Conservation (phyloP, 2,329 filamentous ascomycete genomes). For the Cladosporium phlei region DNA sequence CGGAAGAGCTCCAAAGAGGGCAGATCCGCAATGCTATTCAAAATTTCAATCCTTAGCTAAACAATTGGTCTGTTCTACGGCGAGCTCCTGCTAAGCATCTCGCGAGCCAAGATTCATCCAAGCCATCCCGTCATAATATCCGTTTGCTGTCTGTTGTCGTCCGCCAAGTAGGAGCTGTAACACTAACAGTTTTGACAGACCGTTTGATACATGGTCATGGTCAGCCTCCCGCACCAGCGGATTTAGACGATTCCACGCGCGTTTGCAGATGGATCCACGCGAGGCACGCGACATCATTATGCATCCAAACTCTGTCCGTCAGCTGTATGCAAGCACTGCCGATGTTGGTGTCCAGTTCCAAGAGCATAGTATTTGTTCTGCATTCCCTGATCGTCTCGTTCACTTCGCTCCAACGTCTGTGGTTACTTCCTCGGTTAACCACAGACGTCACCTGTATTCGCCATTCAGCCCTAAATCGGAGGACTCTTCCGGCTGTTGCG, state of each 20-base stretch:
- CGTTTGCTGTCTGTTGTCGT: background rate
- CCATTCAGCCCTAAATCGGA: slow-evolving; percentile 7
- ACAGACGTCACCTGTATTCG: slow-evolving; percentile 1
- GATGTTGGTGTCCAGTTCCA: background rate
- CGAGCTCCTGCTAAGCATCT: no score
- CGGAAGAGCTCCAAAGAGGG: no score
- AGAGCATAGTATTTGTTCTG: background rate
- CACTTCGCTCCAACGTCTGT: slow-evolving; percentile 1
- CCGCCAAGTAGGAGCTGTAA: background rate
- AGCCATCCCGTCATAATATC: background rate
- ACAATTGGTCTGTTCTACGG: no score
- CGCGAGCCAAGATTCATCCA: background rate
- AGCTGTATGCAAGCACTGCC: background rate
- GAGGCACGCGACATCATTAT: slow-evolving; percentile 4
- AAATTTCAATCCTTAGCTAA: background rate
- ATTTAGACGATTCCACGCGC: slow-evolving; percentile 5
- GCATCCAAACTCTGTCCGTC: background rate
- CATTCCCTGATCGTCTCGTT: background rate
- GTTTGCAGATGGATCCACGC: background rate
- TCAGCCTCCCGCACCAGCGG: background rate
- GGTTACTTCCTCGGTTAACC: background rate
- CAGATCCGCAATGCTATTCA: background rate
- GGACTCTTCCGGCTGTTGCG: slow-evolving; percentile 1
- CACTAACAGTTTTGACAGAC: no score
- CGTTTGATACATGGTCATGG: no score